Percentiles rank a stretch among this genome's conserved stretches.
Conservation (phyloP, 2,329 filamentous ascomycete genomes). For the Penicillium sp. region DNA sequence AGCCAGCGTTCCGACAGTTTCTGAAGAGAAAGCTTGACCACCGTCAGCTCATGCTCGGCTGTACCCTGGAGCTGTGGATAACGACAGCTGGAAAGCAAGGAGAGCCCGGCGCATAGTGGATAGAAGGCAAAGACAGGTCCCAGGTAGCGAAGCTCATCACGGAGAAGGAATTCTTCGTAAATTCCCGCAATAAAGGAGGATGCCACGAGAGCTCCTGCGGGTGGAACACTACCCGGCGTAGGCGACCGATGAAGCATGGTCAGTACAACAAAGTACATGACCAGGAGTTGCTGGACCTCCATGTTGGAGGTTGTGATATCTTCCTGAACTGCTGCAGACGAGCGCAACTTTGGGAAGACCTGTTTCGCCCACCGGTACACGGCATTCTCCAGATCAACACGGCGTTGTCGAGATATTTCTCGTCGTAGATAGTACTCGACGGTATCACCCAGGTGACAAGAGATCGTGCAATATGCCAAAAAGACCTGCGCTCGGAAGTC, state of each 20-base stretch:
- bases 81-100: slow-evolving; percentile 40
- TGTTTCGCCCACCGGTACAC: slow-evolving; percentile 43
- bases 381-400: slow-evolving; percentile 37
- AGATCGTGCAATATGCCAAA: slow-evolving; percentile 40
- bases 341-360: slow-evolving; percentile 24
- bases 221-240: slow-evolving; percentile 31
- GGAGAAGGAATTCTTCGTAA: slow-evolving; percentile 43
- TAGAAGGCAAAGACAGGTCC: slow-evolving; percentile 45
- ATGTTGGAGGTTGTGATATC: slow-evolving; percentile 24
- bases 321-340: slow-evolving; percentile 16
- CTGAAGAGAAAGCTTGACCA: slow-evolving; percentile 29
- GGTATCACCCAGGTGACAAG: slow-evolving; percentile 41
- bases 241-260: slow-evolving; percentile 40
- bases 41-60: slow-evolving; percentile 24
- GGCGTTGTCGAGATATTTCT: slow-evolving; percentile 31
- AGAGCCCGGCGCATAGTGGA: slow-evolving; percentile 40
- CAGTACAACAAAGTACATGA: slow-evolving; percentile 41
- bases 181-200: slow-evolving; percentile 45
- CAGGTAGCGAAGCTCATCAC: slow-evolving; percentile 42
- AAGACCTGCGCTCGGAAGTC: slow-evolving; percentile 36
- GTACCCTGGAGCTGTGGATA: slow-evolving; percentile 31
- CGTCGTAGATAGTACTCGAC: slow-evolving; percentile 40
- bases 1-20: slow-evolving; percentile 28
- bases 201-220: slow-evolving; percentile 39
- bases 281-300: slow-evolving; percentile 37